Evolutionary conservation across 1,284 basidiomycete genomes (phyloP).

Genomic region (Sphagnurus paluster): DNA sequence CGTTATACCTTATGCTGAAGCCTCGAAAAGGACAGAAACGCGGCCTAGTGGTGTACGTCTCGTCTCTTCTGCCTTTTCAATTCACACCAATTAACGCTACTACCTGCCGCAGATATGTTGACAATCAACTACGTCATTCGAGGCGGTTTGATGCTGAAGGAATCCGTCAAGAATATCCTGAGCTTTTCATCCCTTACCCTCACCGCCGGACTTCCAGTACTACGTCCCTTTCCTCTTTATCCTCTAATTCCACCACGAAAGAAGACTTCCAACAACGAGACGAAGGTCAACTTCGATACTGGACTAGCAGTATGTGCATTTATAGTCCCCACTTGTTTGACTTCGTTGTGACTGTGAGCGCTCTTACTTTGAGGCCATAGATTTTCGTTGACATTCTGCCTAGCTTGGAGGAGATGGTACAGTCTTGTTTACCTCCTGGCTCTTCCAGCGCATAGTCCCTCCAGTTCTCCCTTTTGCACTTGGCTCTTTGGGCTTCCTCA

Average conservation of each 20-base stretch:
- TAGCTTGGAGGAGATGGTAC: constrained; percentile 98
- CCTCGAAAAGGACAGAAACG: constrained; percentile 58
- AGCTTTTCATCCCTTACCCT: constrained; percentile 82
- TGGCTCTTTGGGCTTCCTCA: constrained; percentile 98
- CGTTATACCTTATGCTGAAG: constrained; percentile 92
- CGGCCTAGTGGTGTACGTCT: constrained; percentile 72
- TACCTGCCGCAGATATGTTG: constrained; percentile 75
- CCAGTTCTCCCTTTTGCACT: constrained; percentile 97
- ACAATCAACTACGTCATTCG: constrained; percentile 88
- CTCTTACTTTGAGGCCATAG: constrained; percentile 1
- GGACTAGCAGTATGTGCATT: constrained; percentile 97
- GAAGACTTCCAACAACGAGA: constrained; percentile 45
- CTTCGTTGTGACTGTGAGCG: constrained; percentile 91
- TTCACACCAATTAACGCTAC: constrained; percentile 14
- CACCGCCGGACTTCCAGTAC: constrained; percentile 72
- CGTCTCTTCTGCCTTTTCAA: constrained; percentile 11
- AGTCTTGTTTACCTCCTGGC: constrained; percentile 98
- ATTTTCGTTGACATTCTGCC: constrained; percentile 15
- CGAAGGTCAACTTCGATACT: constrained; percentile 94
- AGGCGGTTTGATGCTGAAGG: constrained; percentile 94
- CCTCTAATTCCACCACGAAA: constrained; percentile 41
- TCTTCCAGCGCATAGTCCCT: constrained; percentile 97
- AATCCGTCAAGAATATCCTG: constrained; percentile 84
- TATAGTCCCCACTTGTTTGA: constrained; percentile 93
- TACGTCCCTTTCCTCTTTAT: constrained; percentile 54